Evolutionary conservation across 1,139 yeast species (phyloP).

Genomic region (Hemisphaericaspora xylanilytica): DNA sequence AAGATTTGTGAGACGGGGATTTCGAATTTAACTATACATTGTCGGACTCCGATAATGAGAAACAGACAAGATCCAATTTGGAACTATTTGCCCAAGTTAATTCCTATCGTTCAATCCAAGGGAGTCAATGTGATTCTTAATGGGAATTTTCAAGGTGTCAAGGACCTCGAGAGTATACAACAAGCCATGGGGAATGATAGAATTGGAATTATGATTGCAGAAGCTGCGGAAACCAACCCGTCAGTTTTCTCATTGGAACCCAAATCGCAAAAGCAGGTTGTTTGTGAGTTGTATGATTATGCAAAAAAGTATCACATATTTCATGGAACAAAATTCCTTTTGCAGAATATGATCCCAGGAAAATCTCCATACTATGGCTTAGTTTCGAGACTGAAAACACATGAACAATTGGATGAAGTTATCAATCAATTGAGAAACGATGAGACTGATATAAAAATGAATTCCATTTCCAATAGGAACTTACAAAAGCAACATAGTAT

Average conservation of each 20-base stretch:
- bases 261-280: constrained; percentile 53
- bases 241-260: constrained; percentile 61
- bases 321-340: constrained; percentile 76
- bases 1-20: constrained; percentile 79
- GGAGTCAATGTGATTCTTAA: constrained; percentile 75
- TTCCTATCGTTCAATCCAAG: constrained; percentile 57
- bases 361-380: constrained; percentile 59
- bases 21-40: constrained; percentile 80
- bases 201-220: constrained; percentile 91
- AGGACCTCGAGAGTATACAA: constrained; percentile 57
- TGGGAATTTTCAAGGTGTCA: constrained; percentile 63
- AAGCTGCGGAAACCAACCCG: constrained; percentile 84
- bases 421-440: constrained; percentile 28
- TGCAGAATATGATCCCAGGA: constrained; percentile 79
- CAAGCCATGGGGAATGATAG: constrained; percentile 47
- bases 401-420: constrained; percentile 46
- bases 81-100: constrained; percentile 60
- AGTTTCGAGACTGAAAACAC: constrained; percentile 55
- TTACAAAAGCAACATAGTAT: constrained; percentile 32
- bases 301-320: constrained; percentile 56
- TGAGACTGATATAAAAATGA: constrained; percentile 16
- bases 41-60: constrained; percentile 87
- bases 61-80: constrained; percentile 80
- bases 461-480: constrained; percentile 30
- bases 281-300: constrained; percentile 46